Evolutionary conservation across 345 rosid genomes (phyloP).

Genomic region (Sapria himalayana): DNA sequence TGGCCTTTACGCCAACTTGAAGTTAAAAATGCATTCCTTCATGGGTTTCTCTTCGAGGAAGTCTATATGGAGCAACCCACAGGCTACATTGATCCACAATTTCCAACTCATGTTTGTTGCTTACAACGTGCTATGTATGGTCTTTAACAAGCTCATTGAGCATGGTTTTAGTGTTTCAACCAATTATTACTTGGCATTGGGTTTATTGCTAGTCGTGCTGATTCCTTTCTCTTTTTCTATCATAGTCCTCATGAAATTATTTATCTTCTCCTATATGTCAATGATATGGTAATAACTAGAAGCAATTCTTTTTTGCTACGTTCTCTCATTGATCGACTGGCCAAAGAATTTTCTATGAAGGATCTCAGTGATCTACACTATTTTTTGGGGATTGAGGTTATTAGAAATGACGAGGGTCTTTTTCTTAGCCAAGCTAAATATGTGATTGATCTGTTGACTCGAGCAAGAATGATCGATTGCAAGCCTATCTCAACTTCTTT

Average conservation of each 20-base stretch:
- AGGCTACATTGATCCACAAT: neutral
- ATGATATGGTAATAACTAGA: neutral
- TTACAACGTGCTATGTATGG: neutral
- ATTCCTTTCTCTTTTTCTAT: neutral
- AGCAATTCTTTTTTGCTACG: neutral
- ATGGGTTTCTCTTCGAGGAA: neutral
- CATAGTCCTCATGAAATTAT: neutral
- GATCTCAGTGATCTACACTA: neutral
- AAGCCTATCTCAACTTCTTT: neutral
- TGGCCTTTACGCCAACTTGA: neutral
- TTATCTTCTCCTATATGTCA: neutral
- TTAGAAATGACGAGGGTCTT: neutral
- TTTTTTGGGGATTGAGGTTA: neutral
- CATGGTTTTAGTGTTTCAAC: constrained; percentile 1
- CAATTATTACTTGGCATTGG: neutral
- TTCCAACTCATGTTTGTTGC: neutral
- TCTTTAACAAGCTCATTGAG: neutral
- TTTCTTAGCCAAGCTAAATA: neutral
- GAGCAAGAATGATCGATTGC: neutral
- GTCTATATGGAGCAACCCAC: neutral
- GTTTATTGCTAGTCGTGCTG: neutral
- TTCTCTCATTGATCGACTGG: neutral
- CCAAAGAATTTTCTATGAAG: neutral
- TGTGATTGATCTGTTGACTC: neutral
- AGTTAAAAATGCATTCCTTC: neutral